Evolutionary conservation across 257 asterid genomes (phyloP).

Genomic region (Solanum megistacrolobum): DNA sequence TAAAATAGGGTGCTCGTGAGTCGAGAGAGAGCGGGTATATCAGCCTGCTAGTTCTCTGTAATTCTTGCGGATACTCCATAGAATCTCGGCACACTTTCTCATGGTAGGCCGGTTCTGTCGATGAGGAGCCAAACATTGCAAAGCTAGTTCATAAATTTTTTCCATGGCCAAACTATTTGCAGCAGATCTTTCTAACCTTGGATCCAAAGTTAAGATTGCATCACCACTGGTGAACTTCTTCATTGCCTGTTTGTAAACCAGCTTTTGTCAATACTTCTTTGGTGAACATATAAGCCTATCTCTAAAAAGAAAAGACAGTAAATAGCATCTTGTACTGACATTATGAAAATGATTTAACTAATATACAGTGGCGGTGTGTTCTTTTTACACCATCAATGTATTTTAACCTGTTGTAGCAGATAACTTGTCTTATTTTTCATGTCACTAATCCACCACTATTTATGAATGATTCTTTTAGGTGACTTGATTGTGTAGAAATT

Average conservation of each 20-base stretch:
- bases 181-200: constrained; percentile 55
- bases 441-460: no score
- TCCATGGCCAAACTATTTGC: constrained; percentile 54
- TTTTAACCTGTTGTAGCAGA: background rate
- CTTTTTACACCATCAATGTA: background rate
- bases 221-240: constrained; percentile 65
- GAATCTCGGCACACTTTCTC: constrained; percentile 80
- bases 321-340: background rate
- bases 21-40: background rate
- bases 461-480: background rate
- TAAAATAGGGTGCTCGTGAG: background rate
- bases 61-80: constrained; percentile 83
- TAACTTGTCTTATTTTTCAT: no score
- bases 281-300: background rate
- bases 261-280: background rate
- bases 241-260: constrained; percentile 53
- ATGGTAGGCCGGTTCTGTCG: constrained; percentile 66
- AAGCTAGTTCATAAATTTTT: constrained; percentile 57
- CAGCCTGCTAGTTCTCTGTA: constrained; percentile 36
- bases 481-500: background rate
- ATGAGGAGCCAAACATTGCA: constrained; percentile 69
- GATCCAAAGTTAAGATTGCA: constrained; percentile 69
- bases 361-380: background rate
- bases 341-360: background rate
- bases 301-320: background rate